phyloP scores from a whole-genome alignment of 805 yeast species.

The Saturnispora hagleri region DNA sequence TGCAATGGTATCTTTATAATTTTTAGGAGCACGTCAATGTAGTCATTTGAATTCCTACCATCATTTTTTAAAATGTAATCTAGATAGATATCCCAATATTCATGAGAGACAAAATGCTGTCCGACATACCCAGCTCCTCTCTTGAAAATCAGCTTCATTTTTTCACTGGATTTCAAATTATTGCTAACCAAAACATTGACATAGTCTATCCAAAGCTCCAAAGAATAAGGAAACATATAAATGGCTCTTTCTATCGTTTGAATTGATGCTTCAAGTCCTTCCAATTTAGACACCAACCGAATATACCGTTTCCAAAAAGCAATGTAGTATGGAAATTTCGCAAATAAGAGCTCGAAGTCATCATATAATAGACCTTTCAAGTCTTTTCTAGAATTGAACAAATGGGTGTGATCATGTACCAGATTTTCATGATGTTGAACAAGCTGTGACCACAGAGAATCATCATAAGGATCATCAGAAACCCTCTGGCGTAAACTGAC shows the following conservation, averaged over 20 bases:
- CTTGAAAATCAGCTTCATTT: constrained; percentile 36
- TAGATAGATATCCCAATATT: constrained; percentile 73
- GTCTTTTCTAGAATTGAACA: constrained; percentile 11
- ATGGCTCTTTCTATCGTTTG: constrained; percentile 37
- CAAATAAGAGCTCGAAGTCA: constrained; percentile 36
- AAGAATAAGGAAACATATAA: constrained; percentile 42
- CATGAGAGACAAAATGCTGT: constrained; percentile 63
- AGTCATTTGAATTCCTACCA: constrained; percentile 29
- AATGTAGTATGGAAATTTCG: constrained; percentile 48
- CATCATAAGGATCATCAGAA: constrained; percentile 19
- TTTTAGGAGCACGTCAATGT: constrained; percentile 34
- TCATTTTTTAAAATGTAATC: constrained; percentile 42
- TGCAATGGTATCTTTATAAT: constrained; percentile 62
- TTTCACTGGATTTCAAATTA: constrained; percentile 22
- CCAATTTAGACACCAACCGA: constrained; percentile 44
- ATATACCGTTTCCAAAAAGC: constrained; percentile 58
- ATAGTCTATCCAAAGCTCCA: constrained; percentile 66
- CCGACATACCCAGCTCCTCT: constrained; percentile 50
- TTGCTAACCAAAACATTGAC: constrained; percentile 42
- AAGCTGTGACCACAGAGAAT: constrained; percentile 21
- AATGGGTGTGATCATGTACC: constrained; percentile 16
- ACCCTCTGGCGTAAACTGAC: constrained; percentile 14
- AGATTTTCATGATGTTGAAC: constrained; percentile 19
- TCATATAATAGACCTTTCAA: constrained; percentile 14
- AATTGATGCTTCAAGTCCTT: constrained; percentile 45